These are phyloP conservation scores for Nicotiana sylvestris DNA, from an alignment of 257 asterid genomes.

Conservation along the genomic window DNA sequence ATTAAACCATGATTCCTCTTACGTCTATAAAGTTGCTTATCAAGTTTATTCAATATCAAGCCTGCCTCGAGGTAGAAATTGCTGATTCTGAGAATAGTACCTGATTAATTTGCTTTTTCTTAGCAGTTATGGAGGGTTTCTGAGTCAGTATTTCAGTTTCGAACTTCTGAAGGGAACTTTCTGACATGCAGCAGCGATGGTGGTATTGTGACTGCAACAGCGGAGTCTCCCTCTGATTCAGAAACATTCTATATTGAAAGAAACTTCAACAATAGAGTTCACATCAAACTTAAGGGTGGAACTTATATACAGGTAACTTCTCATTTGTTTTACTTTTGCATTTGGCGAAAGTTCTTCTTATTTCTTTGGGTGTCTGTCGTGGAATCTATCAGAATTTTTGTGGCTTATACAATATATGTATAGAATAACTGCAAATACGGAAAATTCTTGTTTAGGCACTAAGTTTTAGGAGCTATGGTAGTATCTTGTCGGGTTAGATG, in stretches of 20 bases:
- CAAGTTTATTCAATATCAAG: not conserved
- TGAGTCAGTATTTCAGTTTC: constrained; percentile 59
- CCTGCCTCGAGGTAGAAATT: not conserved
- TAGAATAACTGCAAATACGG: not conserved
- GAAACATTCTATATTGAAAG: constrained; percentile 77
- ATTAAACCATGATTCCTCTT: not conserved
- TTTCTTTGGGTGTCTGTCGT: not conserved
- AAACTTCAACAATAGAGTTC: constrained; percentile 42
- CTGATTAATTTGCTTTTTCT: constrained; percentile 1
- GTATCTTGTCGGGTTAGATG: not conserved
- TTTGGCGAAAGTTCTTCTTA: not conserved
- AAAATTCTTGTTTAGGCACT: not conserved
- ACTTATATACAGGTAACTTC: constrained; percentile 57
- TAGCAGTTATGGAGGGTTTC: constrained; percentile 80
- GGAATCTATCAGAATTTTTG: not conserved
- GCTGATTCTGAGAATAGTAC: not conserved
- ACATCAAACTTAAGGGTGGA: constrained; percentile 58
- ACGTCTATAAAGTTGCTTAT: not conserved
- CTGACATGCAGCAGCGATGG: constrained; percentile 55
- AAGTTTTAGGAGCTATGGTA: not conserved
- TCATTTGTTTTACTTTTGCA: not conserved
- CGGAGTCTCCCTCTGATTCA: constrained; percentile 42
- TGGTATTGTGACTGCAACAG: constrained; percentile 40
- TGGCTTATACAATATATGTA: not conserved
- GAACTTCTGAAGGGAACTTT: constrained; percentile 65